These are phyloP conservation scores for Penicillium turbatum DNA, from an alignment of 495 filamentous ascomycete species.

Conservation along the genomic window DNA sequence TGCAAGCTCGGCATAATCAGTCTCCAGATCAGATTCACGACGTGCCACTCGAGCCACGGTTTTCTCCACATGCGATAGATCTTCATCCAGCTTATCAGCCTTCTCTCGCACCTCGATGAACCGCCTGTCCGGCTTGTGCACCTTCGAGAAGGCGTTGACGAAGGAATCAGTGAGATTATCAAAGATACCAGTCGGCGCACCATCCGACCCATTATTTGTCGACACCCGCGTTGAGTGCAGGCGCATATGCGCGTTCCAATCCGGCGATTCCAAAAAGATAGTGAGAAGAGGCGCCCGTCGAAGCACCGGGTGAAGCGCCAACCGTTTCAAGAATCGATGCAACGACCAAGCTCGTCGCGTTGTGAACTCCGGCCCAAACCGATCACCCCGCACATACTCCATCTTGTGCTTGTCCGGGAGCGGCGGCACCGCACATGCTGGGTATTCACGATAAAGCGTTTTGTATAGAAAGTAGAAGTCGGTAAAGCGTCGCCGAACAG, in stretches of 20 bases:
- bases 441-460: slow-evolving; percentile 77
- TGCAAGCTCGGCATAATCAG: slow-evolving; percentile 82
- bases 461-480: slow-evolving; percentile 98
- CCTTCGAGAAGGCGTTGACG: slow-evolving; percentile 94
- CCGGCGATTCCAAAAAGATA: slow-evolving; percentile 83
- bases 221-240: slow-evolving; percentile 61
- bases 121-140: slow-evolving; percentile 89
- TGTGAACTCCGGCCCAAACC: slow-evolving; percentile 94
- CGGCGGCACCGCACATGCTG: slow-evolving; percentile 87
- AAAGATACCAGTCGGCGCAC: slow-evolving; percentile 64
- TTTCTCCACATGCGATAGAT: slow-evolving; percentile 88
- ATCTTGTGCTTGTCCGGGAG: slow-evolving; percentile 98
- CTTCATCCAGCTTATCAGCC: slow-evolving; percentile 91
- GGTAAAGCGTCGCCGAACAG: slow-evolving; percentile 85
- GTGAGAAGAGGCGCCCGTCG: slow-evolving; percentile 77
- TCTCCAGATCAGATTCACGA: slow-evolving; percentile 81
- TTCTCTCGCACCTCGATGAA: slow-evolving; percentile 94
- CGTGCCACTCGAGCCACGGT: slow-evolving; percentile 85
- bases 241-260: slow-evolving; percentile 97
- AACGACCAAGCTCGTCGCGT: slow-evolving; percentile 82
- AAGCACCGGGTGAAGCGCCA: slow-evolving; percentile 84
- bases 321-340: slow-evolving; percentile 82
- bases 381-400: slow-evolving; percentile 94
- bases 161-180: slow-evolving; percentile 95
- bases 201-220: slow-evolving; percentile 46